phyloP scores from a whole-genome alignment of 352 stramenopile species.

The Pythium vanterpoolii region DNA sequence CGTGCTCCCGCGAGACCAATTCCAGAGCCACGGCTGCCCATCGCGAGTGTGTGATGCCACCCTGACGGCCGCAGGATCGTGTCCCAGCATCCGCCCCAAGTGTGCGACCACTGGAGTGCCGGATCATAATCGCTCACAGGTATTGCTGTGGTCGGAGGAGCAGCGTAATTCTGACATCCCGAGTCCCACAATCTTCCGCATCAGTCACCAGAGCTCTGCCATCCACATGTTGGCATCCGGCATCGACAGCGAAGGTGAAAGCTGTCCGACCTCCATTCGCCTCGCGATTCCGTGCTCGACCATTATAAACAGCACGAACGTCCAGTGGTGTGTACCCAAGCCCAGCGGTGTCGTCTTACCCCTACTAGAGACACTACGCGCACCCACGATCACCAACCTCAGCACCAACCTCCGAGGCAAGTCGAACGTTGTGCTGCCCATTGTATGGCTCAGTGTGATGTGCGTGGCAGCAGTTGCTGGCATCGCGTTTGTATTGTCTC shows the following conservation, averaged over 20 bases:
- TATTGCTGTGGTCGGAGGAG: constrained; percentile 38
- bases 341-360: constrained; percentile 21
- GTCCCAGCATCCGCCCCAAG: constrained; percentile 32
- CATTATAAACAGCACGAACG: constrained; percentile 1
- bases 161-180: constrained; percentile 41
- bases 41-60: constrained; percentile 5
- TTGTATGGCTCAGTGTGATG: constrained; percentile 12
- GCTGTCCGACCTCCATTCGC: constrained; percentile 26
- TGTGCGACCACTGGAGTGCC: constrained; percentile 1
- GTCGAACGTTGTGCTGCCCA: not conserved
- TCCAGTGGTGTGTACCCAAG: constrained; percentile 41
- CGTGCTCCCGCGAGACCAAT: constrained; percentile 18
- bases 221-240: constrained; percentile 29
- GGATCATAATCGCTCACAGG: not conserved
- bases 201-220: constrained; percentile 33
- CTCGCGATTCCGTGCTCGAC: constrained; percentile 41
- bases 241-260: not conserved
- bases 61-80: constrained; percentile 17
- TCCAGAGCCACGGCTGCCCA: constrained; percentile 26
- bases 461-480: not conserved
- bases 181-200: constrained; percentile 26
- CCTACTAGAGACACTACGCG: constrained; percentile 19
- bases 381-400: not conserved
- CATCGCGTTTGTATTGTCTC: not conserved
- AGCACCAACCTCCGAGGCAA: too few relatives aligned